Conservation (phyloP, 371 early-diverging fungal genomes). For the Saksenaea oblongispora region DNA sequence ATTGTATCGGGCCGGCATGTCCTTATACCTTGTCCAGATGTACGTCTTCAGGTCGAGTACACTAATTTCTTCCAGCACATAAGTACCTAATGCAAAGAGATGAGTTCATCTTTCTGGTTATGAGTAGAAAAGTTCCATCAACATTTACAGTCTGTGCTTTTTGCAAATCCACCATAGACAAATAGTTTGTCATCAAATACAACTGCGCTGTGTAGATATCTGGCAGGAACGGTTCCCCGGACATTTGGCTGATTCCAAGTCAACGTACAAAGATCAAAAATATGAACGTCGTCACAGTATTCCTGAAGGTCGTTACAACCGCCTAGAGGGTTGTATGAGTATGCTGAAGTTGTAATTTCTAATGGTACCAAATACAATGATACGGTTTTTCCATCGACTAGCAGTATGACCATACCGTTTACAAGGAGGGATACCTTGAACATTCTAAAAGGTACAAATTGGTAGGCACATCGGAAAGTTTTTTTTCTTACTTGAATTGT, state of each 20-base stretch:
- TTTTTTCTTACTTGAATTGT: constrained; percentile 30
- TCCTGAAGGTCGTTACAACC: constrained; percentile 44
- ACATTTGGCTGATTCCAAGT: constrained; percentile 56
- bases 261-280: constrained; percentile 42
- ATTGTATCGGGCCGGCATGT: constrained; percentile 58
- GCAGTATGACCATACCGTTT: constrained; percentile 65
- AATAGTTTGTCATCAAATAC: constrained; percentile 63
- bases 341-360: too few species aligned
- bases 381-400: constrained; percentile 50
- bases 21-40: constrained; percentile 49
- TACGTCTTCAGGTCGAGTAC: constrained; percentile 55
- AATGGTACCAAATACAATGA: constrained; percentile 56
- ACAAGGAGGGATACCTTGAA: constrained; percentile 52
- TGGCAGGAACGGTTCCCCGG: constrained; percentile 50
- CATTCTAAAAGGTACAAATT: constrained; percentile 25
- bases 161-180: constrained; percentile 66
- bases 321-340: constrained; percentile 29
- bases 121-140: not conserved
- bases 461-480: not conserved
- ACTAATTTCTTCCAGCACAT: constrained; percentile 59
- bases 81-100: constrained; percentile 53
- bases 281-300: constrained; percentile 52
- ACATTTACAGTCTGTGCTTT: constrained; percentile 55
- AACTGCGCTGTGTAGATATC: constrained; percentile 62
- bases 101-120: not conserved